Base-by-base conservation (phyloP, 1,284 basidiomycete species). In the Ceratobasidium sp. region DNA sequence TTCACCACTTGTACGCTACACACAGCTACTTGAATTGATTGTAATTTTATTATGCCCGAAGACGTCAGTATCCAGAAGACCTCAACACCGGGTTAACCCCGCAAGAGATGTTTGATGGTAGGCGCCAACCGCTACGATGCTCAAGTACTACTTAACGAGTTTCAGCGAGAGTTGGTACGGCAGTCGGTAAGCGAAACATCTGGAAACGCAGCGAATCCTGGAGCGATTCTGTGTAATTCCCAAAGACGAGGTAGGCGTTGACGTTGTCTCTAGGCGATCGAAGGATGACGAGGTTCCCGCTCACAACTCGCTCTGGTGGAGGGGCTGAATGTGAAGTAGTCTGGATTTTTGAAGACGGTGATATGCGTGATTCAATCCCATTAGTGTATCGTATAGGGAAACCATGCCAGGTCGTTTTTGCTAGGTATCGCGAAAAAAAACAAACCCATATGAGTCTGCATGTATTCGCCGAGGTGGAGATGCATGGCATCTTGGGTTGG, bases 41-140 rank as follows among this genome's bases (percentile, higher is more conserved):
- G 13, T 5, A 5, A 29, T 22, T 41, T 27, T 22, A 68, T n/a
- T 34, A 62, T 75, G 64, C 24, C 63, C 31, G 91, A 93, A 0
- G 91, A 89, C 81, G 87, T 87, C 77, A 82, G 29, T 81, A 87
- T 87, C 77, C 82, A 85, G 65, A 84, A 88, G 72, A 88, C 90
- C 84, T 89, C 78, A 88, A 86, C 79, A 82, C 84, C 71, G 81
- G 85, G 74, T 80, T 86, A 54, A 85, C 87, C 1, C 85, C 87
- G 14, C 86, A 88, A 78, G 86, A 92, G 79, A 93, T 90, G 81
- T 88, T 92, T 39, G 81, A 85, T 71, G 89, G 89, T 41, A 6
- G 27, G 24, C 9, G 4, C 13, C 34, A 9, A 37, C 9, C 34
- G 9, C 5, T 6, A 37, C 9, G 34, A 5, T 9, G 34, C 9